These are phyloP conservation scores for Lactifluus piperatus DNA, from an alignment of 768 basidiomycete genomes.

Conservation along the genomic window DNA sequence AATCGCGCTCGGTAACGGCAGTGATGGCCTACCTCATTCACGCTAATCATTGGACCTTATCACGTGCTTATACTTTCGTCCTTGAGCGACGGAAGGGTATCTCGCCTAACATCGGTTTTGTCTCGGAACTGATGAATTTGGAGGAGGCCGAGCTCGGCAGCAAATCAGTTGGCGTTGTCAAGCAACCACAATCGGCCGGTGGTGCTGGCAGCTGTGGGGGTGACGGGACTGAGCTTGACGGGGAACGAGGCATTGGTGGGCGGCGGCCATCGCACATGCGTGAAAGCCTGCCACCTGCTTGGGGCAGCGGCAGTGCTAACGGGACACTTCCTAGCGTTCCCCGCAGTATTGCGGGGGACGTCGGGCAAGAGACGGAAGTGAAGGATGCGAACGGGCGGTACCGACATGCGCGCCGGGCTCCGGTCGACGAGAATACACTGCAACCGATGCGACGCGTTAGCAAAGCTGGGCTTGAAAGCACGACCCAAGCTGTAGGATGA, in stretches of 20 bases:
- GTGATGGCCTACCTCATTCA: conserved; percentile 98
- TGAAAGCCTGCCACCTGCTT: conserved; percentile 64
- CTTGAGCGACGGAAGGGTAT: conserved; percentile 89
- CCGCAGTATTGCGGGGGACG: conserved; percentile 43
- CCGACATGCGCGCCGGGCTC: conserved; percentile 77
- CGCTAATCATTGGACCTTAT: conserved; percentile 93
- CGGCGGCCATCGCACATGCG: conserved; percentile 57
- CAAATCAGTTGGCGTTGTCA: conserved; percentile 61
- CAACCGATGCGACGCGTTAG: conserved; percentile 87
- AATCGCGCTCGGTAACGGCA: conserved; percentile 91
- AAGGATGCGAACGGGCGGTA: conserved; percentile 81
- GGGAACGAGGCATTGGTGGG: conserved; percentile 31
- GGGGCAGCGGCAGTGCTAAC: conserved; percentile 25
- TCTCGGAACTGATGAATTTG: conserved; percentile 93
- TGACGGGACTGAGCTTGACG: conserved; percentile 24
- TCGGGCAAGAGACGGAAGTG: conserved; percentile 81
- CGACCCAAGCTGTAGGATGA: background rate
- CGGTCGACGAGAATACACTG: conserved; percentile 79
- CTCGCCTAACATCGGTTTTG: conserved; percentile 96
- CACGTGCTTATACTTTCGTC: conserved; percentile 85
- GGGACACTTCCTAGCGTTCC: conserved; percentile 21
- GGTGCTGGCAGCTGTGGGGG: conserved; percentile 22
- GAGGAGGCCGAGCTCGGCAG: conserved; percentile 85
- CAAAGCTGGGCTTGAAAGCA: conserved; percentile 85
- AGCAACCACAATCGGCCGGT: conserved; percentile 27